Evolutionary conservation across 208 protist species (phyloP), one percentile per base, ranked within the genome.

Genomic region (Wallacemonas rigidus): DNA sequence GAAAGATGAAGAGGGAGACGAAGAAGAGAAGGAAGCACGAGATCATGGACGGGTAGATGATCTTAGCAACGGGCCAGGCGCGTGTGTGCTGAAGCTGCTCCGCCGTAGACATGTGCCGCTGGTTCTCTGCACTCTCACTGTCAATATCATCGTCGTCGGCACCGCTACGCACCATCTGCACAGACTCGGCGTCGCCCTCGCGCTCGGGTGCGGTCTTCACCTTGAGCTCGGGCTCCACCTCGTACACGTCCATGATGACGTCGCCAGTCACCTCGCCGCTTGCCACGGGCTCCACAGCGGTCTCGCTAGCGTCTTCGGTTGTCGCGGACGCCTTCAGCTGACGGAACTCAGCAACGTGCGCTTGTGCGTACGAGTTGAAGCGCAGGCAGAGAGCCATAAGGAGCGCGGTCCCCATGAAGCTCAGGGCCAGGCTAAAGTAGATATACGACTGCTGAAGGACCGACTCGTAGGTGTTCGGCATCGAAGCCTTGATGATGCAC

Each of bases 401-500:
- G 9, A 95, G 76, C 3, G 83, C 53, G 9, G 87, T 40, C 8
- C 67, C 44, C 86, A 95, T 90, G 68, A 91, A 86, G 26, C 57
- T 69, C 35, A 93, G 71, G 9, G 85, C 83, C 17, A 95, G 74
- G 55, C 80, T 85, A 75, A 94, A 95, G 83, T 94, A 95, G 72
- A 95, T 86, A 76, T 89, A 82, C 15, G 86, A 79, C 75, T 92
- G 87, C 48, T 45, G 71, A 5, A 81, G 74, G 9, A 67, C 70
- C 36, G 76, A 80, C 3, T 82, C 72, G 68, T 90, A 90, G 7
- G 75, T 72, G 64, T 82, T 43, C 2, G 78, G 41, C 81, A 94
- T 88, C 35, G 87, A 85, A 0, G 74, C 89, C 75, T 96, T 96
- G 55, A 93, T 87, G 76, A 96, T 90, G 76, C 92, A 91, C 81